These are phyloP conservation scores for Trichosporon sp. DNA, from an alignment of 1,284 basidiomycete species.

Conservation along the genomic window DNA sequence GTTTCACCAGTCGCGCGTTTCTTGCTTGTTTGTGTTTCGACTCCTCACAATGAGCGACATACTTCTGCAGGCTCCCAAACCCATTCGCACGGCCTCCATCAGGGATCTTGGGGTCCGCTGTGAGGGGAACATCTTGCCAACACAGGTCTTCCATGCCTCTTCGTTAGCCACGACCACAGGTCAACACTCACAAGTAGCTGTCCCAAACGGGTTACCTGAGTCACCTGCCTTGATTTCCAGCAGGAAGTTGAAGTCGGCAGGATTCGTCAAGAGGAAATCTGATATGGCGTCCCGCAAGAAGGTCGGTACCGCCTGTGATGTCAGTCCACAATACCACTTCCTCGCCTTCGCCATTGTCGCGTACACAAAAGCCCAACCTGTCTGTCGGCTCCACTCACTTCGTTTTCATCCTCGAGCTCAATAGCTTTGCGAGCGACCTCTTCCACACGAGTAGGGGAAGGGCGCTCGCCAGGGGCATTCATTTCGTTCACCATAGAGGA, in stretches of 20 bases:
- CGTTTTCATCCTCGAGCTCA: constrained; percentile 4
- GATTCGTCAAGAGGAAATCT: constrained; percentile 23
- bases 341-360: background rate
- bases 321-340: background rate
- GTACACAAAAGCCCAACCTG: background rate
- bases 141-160: constrained; percentile 44
- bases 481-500: background rate
- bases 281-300: constrained; percentile 24
- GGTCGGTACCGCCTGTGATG: constrained; percentile 20
- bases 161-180: background rate
- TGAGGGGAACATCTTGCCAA: constrained; percentile 37
- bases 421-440: constrained; percentile 10
- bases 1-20: constrained; percentile 9
- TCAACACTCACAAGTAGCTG: constrained; percentile 35
- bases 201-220: constrained; percentile 41
- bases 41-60: constrained; percentile 16
- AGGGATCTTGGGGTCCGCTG: constrained; percentile 27
- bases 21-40: constrained; percentile 8
- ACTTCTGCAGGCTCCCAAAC: constrained; percentile 36
- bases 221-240: constrained; percentile 37
- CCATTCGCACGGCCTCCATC: constrained; percentile 35
- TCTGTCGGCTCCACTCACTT: constrained; percentile 8
- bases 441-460: constrained; percentile 5
- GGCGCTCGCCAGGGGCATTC: constrained; percentile 14
- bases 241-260: constrained; percentile 38